Evolutionary conservation across 345 rosid genomes (phyloP), one percentile per base, ranked within the genome.

Genomic region (Limnanthes douglasii): DNA sequence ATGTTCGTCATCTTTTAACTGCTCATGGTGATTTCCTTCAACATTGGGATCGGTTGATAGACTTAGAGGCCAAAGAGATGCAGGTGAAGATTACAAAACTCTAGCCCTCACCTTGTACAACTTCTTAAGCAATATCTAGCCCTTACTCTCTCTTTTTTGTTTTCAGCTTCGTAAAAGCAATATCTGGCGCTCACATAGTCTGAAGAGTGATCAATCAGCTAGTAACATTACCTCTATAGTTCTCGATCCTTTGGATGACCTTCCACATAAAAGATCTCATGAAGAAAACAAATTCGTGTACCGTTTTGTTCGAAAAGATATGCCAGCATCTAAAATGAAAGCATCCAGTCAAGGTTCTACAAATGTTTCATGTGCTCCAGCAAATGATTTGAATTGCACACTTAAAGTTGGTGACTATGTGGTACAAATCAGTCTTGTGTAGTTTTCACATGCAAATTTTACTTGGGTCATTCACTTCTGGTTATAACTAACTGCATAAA

Each of bases 51-150:
- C 54, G 67, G 41, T 58, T 84, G 56, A 72, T 84, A 34, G 94
- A 84, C 55, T 66, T 90, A 61, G 98, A 90, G 69, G 92, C 85
- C 60, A 74, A 69, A 61, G 95, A 74, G 59, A 68, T 67, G 56
- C 75, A 74, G 86, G 98, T 80, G 47, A 57, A 39, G 24, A 28
- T 11, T 22, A 31, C 12, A 12, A 29, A 29, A 5, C 15, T 14
- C 10, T 14, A 3, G 5, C n/a, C 15, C 39, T 4, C 4, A 6
- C 23, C 5, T 5, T 31, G 39, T 21, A 18, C 41, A 36, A 34
- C 18, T 16, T 11, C 33, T 27, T 8, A 19, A 13, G 24, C 46
- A 12, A 10, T 47, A 18, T 24, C 19, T 7, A 34, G 7, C 9
- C 4, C 20, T 2, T 15, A 17, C 6, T 8, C 12, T 11, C 34